Conservation (phyloP, 208 protist genomes). For the Leishmania martiniquensis region DNA sequence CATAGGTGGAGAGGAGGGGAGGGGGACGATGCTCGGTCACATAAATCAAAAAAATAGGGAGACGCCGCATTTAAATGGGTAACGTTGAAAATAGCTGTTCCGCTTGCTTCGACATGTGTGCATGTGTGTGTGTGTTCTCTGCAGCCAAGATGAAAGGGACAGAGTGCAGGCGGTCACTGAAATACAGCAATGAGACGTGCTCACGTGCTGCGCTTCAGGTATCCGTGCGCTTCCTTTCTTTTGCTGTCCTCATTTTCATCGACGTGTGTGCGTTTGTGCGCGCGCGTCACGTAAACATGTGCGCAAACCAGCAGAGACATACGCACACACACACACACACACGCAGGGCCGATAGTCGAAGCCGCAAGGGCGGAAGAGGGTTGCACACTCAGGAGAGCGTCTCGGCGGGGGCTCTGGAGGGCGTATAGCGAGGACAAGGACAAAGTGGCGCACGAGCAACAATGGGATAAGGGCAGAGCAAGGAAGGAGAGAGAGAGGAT, state of each 20-base stretch:
- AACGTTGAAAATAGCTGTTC: neutral
- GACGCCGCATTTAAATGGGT: neutral
- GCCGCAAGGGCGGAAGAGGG: too few species aligned
- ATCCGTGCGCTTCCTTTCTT: neutral
- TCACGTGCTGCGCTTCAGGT: neutral
- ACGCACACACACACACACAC: neutral
- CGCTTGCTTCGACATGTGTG: neutral
- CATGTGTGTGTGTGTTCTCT: neutral
- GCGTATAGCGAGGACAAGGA: neutral
- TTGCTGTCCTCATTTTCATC: neutral
- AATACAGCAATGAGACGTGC: constrained; percentile 4
- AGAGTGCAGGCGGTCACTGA: neutral
- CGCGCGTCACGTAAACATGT: too few species aligned
- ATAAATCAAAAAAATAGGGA: neutral
- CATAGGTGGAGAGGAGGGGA: too few species aligned
- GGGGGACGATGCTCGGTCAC: neutral
- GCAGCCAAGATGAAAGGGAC: neutral
- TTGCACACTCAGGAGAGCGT: neutral
- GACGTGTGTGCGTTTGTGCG: too few species aligned
- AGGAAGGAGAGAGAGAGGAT: neutral
- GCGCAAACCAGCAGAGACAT: neutral
- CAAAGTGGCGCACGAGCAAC: neutral
- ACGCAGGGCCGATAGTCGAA: too few species aligned
- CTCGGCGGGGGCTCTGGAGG: neutral
- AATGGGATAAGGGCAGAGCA: neutral